Base-by-base conservation (phyloP, 2,329 filamentous ascomycete species). In the Scytalidium sp. region DNA sequence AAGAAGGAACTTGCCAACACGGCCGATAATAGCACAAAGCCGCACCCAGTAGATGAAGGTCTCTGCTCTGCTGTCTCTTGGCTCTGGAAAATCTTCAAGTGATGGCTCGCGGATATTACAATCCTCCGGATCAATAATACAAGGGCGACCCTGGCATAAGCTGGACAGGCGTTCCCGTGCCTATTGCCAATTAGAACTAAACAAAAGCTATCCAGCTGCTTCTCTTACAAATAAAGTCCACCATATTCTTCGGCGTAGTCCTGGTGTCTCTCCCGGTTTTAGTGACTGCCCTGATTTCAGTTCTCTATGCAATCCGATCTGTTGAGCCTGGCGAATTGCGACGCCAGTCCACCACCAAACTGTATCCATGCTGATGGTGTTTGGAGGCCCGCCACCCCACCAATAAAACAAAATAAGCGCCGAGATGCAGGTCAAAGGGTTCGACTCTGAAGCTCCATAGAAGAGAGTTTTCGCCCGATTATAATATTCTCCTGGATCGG, bases 311-410 rank as follows among this genome's bases (percentile, higher is more conserved):
- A 74, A 59, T 32, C 70, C 71, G 59, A 73, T 67, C 49, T 75
- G 70, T 47, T 75, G 72, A 2, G 69, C 71, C 49, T 72, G 69
- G 11, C 71, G 58, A 19, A 75, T 72, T 13, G 70, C 63, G 3
- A 73, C 65, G 2, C 67, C 69, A 0, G 70, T 74, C 72, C 72
- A 74, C 71, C 71, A 74, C 71, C 70, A 74, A 19, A 68, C 68
- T 2, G 69, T 66, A 53, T 74, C 65, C 2, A 67, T 62, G 44
- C 70, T 67, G 2, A 70, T 67, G 1, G 63, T 65, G 2, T 67
- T 64, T 0, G 71, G 70, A 27, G 66, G 59, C 0, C 65, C 60
- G 6, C 72, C 68, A 3, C 69, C 68, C 71, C 70, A 74, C 72
- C 72, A 74, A 58, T 74, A 74, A 32, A 74, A 71, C 2, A 74